phyloP scores from a whole-genome alignment of 2,329 filamentous ascomycete genomes.

The Keithomyces neogunnii region DNA sequence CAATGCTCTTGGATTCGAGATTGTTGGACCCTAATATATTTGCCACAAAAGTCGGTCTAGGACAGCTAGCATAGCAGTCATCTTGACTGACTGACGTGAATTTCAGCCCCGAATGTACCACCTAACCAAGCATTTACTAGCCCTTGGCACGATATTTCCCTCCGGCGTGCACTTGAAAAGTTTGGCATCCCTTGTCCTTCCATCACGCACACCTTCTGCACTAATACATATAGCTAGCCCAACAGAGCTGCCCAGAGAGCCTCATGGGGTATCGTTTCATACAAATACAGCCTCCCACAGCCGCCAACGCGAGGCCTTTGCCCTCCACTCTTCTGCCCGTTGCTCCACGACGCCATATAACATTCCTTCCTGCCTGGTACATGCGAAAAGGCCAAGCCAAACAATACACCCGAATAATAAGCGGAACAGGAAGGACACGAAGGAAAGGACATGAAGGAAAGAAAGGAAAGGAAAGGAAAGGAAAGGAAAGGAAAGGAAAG shows the following conservation, averaged over 20 bases:
- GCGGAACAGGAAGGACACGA: not conserved
- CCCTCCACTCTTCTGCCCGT: not conserved
- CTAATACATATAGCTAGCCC: not conserved
- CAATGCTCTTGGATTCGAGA: too few relatives aligned
- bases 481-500: not conserved
- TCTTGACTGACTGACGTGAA: too few relatives aligned
- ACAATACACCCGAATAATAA: not conserved
- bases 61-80: too few relatives aligned
- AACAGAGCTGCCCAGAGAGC: constrained; percentile 2
- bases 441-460: not conserved
- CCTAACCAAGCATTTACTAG: too few relatives aligned
- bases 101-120: too few relatives aligned
- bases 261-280: constrained; percentile 8
- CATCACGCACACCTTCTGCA: not conserved
- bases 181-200: too few relatives aligned
- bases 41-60: too few relatives aligned
- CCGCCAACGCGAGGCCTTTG: too few relatives aligned
- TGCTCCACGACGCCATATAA: constrained; percentile 5
- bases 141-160: too few relatives aligned
- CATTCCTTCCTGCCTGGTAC: not conserved
- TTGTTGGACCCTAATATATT: too few relatives aligned
- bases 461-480: not conserved
- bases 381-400: not conserved
- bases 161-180: too few relatives aligned
- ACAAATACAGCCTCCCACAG: constrained; percentile 3